Evolutionary conservation across 805 yeast genomes (phyloP).

Genomic region (Candida nitratophila): DNA sequence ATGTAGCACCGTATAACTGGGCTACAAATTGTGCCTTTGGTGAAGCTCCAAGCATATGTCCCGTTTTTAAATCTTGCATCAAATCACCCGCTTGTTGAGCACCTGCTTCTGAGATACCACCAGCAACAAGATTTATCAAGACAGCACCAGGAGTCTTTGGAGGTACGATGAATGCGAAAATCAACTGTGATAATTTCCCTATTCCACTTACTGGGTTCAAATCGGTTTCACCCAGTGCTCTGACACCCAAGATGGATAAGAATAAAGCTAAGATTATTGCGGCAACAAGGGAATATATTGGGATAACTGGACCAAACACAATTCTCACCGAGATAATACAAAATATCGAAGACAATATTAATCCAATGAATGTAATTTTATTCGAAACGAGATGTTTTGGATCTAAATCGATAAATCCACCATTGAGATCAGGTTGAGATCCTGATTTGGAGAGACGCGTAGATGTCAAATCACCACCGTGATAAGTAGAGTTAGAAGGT

Average conservation of each 20-base stretch:
- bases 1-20: constrained; percentile 79
- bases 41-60: constrained; percentile 84
- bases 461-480: constrained; percentile 13
- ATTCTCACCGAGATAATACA: constrained; percentile 59
- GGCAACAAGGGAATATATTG: constrained; percentile 56
- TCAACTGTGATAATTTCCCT: constrained; percentile 85
- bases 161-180: constrained; percentile 81
- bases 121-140: constrained; percentile 81
- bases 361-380: constrained; percentile 48
- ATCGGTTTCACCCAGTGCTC: constrained; percentile 96
- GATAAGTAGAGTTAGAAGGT: constrained; percentile 13
- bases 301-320: constrained; percentile 68
- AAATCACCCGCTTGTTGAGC: constrained; percentile 98
- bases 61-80: constrained; percentile 96
- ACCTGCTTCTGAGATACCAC: constrained; percentile 97
- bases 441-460: neutral
- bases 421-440: neutral
- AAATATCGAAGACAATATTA: constrained; percentile 54
- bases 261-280: constrained; percentile 74
- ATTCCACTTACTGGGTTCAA: constrained; percentile 95
- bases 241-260: constrained; percentile 78
- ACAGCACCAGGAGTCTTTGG: constrained; percentile 71
- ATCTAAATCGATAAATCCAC: constrained; percentile 24
- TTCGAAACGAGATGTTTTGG: constrained; percentile 42
- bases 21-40: constrained; percentile 90